Conservation (phyloP, 768 basidiomycete genomes). For the Suillus americanus region DNA sequence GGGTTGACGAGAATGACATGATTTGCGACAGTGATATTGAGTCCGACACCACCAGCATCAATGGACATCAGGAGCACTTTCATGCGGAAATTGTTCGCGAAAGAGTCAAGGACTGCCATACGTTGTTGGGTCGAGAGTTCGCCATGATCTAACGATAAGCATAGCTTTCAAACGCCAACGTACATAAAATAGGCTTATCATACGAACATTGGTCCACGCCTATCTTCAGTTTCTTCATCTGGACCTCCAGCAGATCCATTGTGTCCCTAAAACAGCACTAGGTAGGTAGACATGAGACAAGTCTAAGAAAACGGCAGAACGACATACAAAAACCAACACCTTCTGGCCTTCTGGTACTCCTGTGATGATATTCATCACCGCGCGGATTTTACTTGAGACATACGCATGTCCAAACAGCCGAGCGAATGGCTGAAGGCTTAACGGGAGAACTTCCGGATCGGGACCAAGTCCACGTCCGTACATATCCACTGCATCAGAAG, state of each 20-base stretch:
- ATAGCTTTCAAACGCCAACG: not conserved
- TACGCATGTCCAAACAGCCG: not conserved
- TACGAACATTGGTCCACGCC: not conserved
- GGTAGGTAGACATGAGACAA: not conserved
- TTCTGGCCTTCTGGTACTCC: not conserved
- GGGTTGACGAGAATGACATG: slow-evolving; percentile 1
- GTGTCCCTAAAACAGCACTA: not conserved
- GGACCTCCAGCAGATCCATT: not conserved
- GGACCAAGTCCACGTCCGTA: not conserved
- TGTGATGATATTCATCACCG: not conserved
- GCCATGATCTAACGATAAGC: not conserved
- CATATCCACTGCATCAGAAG: not conserved
- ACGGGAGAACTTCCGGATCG: not conserved
- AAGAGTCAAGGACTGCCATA: not conserved
- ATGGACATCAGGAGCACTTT: slow-evolving; percentile 3
- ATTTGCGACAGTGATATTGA: slow-evolving; percentile 1
- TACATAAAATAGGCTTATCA: not conserved
- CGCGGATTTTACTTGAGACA: not conserved
- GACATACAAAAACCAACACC: not conserved
- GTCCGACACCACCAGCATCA: slow-evolving; percentile 1
- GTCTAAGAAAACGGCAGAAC: not conserved
- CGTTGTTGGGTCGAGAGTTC: not conserved
- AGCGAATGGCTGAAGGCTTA: not conserved
- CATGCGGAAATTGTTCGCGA: not conserved
- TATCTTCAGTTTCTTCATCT: not conserved